Evolutionary conservation across 257 asterid species (phyloP), one percentile per base, ranked within the genome.

Genomic region (Galeopsis tetrahit): DNA sequence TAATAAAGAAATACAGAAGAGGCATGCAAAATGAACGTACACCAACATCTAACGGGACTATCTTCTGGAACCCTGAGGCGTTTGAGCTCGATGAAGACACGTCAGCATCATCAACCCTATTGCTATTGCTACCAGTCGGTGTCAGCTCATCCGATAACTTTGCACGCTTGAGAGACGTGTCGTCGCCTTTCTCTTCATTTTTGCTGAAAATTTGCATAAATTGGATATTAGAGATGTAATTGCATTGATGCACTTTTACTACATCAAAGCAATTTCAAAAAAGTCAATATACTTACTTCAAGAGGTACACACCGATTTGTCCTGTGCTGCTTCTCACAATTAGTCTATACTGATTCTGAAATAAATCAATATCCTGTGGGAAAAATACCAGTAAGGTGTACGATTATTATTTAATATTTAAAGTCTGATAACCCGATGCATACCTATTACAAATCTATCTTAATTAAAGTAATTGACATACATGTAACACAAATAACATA

Each of bases 301-400:
- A 58, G 60, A 86, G 92, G 78, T 86, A 87, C 68, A 86, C 80
- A 63, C 77, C 73, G 31, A 90, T 83, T 44, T 95, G 96, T 60
- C 88, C 90, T 2, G 86, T 79, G 63, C 82, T 73, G 92, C 98
- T 90, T 81, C 96, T 83, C 58, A 90, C 76, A 31, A 77, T 80
- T 40, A 92, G 89, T 60, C 75, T 85, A 67, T 78, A 88, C 81
- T 86, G 86, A 78, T 70, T 83, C 68, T 63, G 85, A 55, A 68
- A 66, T 75, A 88, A 85, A 66, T 63, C 75, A 48, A 68, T 36
- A 59, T 82, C 96, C 96, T 88, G 85, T 34, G 67, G 71, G 63
- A 40, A 75, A 11, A 63, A 75, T 62, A 61, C 71, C 33, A 55
- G 73, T 82, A 77, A 77, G 68, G 70, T 44, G 73, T 21, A 21